Evolutionary conservation across 768 basidiomycete species (phyloP), one percentile per base, ranked within the genome.

Genomic region (Hemileccinum impolitum): DNA sequence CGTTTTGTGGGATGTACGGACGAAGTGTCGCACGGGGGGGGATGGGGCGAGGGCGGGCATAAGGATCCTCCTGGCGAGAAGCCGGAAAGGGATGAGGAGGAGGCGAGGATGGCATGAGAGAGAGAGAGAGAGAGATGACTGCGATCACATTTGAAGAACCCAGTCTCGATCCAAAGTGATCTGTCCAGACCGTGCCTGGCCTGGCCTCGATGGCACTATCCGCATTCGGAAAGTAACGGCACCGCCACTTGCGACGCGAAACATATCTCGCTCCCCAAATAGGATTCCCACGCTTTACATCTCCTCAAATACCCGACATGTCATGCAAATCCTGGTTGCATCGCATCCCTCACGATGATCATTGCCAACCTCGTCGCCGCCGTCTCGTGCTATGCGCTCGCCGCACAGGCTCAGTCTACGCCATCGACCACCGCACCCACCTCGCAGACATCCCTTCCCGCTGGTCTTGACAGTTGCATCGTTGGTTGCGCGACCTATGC

Each of bases 401-500:
- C 54, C 6, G 67, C 26, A 1, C 51, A 54, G 0, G 65, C 67
- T 0, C 62, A 68, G 60, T 44, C 53, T 4, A 38, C 23, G 23
- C 6, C 30, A 1, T 10, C 49, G 0, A 18, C 39, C 0, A 30
- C 53, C 15, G 26, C 50, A 8, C 36, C 52, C 2, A 3, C 51
- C 12, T 21, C 54, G 1, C 23, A 23, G 23, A 23, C 23, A 3
- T 23, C 23, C 23, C 43, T 55, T 2, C 38, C 40, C 1, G 26
- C 52, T 1, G 47, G 49, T 3, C 7, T 53, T 4, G 43, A 53
- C 26, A 0, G 5, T 0, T 67, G 65, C 19, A 52, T 67, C 35
- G 0, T 53, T 7, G 0, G 0, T 4, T 67, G 65, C 7, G 23
- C 46, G 6, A 41, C 44, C 4, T 0, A 0, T 0, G 65, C 62